Conservation (phyloP, 345 rosid genomes). For the Sonneratia alba region DNA sequence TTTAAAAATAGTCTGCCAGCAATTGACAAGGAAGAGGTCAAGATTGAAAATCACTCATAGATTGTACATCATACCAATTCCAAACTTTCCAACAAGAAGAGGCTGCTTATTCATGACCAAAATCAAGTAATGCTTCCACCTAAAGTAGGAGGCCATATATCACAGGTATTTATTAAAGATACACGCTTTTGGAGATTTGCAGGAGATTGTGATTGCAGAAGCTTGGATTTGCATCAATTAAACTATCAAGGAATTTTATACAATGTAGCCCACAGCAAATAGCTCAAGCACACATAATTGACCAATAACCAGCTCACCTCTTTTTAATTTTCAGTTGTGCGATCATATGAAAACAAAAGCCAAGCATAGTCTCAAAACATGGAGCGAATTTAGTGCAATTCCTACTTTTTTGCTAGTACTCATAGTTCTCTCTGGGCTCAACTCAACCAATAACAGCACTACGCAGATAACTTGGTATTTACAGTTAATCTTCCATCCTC, state of each 20-base stretch:
- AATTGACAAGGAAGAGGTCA: conserved; percentile 10
- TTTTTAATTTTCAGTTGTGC: too few relatives aligned
- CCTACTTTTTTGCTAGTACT: too few relatives aligned
- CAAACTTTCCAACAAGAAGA: background rate
- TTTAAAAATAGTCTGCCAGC: conserved; percentile 72
- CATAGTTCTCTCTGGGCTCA: too few relatives aligned
- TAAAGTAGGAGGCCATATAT: background rate
- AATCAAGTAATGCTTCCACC: background rate
- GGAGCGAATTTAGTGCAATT: too few relatives aligned
- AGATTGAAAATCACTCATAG: background rate
- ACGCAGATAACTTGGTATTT: too few relatives aligned
- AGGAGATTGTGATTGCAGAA: background rate
- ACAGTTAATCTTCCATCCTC: too few relatives aligned
- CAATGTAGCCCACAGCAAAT: background rate
- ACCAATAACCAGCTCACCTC: too few relatives aligned
- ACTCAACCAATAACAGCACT: too few relatives aligned
- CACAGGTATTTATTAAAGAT: background rate
- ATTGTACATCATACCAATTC: background rate
- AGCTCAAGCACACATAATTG: background rate
- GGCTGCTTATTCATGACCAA: background rate
- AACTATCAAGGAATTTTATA: background rate
- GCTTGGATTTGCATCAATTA: background rate
- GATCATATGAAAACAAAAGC: too few relatives aligned
- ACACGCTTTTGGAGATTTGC: background rate
- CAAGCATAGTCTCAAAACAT: too few relatives aligned